Evolutionary conservation across 345 rosid species (phyloP).

Genomic region (Euphorbia lathyris): DNA sequence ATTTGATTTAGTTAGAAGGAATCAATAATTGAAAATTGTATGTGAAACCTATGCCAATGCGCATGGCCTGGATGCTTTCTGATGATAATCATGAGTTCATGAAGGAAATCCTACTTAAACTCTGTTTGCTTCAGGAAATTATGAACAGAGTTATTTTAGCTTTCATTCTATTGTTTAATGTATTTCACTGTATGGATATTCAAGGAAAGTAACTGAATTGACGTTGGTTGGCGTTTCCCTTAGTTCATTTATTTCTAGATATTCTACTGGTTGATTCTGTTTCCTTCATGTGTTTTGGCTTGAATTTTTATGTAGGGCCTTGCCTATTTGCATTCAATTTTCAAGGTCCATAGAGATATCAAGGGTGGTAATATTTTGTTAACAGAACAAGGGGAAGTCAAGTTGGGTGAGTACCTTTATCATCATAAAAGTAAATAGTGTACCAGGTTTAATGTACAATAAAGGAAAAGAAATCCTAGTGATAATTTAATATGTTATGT

Average conservation of each 20-base stretch:
- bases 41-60: not conserved
- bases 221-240: not conserved
- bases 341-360: constrained; percentile 97
- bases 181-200: not conserved
- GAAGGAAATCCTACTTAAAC: not conserved
- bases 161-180: not conserved
- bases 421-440: not conserved
- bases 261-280: constrained; percentile 16
- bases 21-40: not conserved
- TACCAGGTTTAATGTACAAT: not conserved
- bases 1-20: constrained; percentile 13
- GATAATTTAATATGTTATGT: not conserved
- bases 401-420: constrained; percentile 70
- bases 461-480: not conserved
- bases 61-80: not conserved
- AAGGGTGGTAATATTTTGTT: constrained; percentile 97
- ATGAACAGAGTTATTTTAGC: not conserved
- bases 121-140: not conserved
- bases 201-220: not conserved
- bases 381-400: constrained; percentile 99
- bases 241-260: constrained; percentile 9
- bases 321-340: constrained; percentile 93
- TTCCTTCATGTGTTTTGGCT: not conserved
- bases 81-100: not conserved
- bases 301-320: constrained; percentile 60